Evolutionary conservation across 106 monocot species (phyloP).

Genomic region (Dendrobium nobile): DNA sequence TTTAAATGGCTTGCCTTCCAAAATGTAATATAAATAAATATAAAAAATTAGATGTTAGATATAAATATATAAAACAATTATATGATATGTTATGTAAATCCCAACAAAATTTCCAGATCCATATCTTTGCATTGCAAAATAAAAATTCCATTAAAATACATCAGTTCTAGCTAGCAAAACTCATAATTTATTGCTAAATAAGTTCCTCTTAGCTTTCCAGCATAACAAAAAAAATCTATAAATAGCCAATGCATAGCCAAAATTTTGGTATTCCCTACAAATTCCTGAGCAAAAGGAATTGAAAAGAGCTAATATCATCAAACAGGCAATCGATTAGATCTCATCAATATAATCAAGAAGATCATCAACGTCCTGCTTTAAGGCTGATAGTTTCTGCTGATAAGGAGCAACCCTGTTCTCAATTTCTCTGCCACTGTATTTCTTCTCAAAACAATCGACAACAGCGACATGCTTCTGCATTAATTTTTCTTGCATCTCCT

Average conservation of each 20-base stretch:
- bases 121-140: too few species aligned
- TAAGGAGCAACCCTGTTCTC: conserved; percentile 62
- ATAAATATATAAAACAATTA: too few species aligned
- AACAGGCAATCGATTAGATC: conserved; percentile 19
- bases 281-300: too few species aligned
- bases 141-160: neutral
- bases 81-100: too few species aligned
- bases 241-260: neutral
- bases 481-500: conserved; percentile 80
- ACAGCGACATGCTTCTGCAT: conserved; percentile 67
- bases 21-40: too few species aligned
- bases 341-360: conserved; percentile 77
- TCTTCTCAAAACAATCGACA: conserved; percentile 85
- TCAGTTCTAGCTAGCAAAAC: neutral
- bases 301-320: too few species aligned
- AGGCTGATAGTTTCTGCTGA: conserved; percentile 57
- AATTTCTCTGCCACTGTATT: conserved; percentile 57
- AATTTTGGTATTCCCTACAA: neutral
- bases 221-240: neutral
- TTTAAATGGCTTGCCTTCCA: too few species aligned
- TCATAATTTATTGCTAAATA: neutral
- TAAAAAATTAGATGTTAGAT: too few species aligned
- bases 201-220: neutral
- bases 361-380: conserved; percentile 70
- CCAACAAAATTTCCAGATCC: too few species aligned